Evolutionary conservation across 208 protist genomes (phyloP).

Genomic region (Trypanosoma cruzi): DNA sequence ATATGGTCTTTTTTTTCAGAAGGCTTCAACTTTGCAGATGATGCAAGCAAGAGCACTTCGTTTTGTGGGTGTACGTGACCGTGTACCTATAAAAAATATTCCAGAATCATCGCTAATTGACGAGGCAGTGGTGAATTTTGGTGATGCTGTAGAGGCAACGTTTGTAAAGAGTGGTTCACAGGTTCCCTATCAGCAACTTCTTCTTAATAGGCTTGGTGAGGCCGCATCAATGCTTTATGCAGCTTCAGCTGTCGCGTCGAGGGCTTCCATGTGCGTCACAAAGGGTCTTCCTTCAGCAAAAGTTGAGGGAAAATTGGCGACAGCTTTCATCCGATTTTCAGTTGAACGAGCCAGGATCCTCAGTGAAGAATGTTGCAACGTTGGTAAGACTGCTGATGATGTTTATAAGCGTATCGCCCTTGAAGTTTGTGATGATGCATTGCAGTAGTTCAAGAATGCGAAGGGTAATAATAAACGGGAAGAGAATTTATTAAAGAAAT

Average conservation of each 20-base stretch:
- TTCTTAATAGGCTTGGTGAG: slow-evolving; percentile 85
- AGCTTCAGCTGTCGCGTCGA: slow-evolving; percentile 78
- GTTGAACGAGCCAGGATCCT: slow-evolving; percentile 49
- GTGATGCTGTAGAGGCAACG: slow-evolving; percentile 72
- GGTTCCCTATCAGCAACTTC: slow-evolving; percentile 70
- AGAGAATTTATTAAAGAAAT: not conserved
- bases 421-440: slow-evolving; percentile 71
- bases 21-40: slow-evolving; percentile 83
- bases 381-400: slow-evolving; percentile 83
- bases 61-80: slow-evolving; percentile 61
- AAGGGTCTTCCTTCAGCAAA: slow-evolving; percentile 74
- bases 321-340: slow-evolving; percentile 64
- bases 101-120: slow-evolving; percentile 66
- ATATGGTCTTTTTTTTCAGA: slow-evolving; percentile 83
- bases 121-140: slow-evolving; percentile 78
- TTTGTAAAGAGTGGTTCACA: slow-evolving; percentile 80
- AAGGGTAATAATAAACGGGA: slow-evolving; percentile 5
- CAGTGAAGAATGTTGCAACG: slow-evolving; percentile 67
- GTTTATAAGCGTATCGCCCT: slow-evolving; percentile 83
- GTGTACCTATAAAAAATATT: slow-evolving; percentile 67
- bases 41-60: slow-evolving; percentile 70
- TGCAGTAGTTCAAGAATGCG: slow-evolving; percentile 32
- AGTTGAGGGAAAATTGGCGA: slow-evolving; percentile 69
- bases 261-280: slow-evolving; percentile 63
- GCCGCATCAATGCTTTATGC: slow-evolving; percentile 78